Conservation (phyloP, 2,329 filamentous ascomycete species). For the Aspergillus niger region DNA sequence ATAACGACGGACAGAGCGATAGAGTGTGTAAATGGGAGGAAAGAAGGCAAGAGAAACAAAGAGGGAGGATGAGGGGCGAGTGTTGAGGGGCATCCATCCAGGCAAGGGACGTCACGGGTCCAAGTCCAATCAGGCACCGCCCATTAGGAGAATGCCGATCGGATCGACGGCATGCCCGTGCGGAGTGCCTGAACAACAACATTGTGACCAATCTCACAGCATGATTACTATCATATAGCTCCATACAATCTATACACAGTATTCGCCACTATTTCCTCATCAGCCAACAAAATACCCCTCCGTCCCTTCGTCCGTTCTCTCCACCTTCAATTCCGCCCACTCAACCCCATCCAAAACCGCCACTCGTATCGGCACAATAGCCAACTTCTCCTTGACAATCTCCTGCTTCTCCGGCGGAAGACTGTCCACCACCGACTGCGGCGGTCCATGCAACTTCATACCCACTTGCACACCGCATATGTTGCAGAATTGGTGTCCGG, state of each 20-base stretch:
- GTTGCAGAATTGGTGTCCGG: background rate
- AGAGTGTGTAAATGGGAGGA: background rate
- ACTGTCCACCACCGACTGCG: background rate
- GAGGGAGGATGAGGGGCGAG: background rate
- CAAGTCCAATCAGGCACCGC: constrained; percentile 5
- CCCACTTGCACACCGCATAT: background rate
- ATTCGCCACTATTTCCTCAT: no score
- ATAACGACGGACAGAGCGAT: background rate
- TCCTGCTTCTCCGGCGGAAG: background rate
- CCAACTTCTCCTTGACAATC: background rate
- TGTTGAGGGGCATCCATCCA: constrained; percentile 3
- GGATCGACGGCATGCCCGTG: background rate
- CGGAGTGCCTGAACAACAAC: background rate
- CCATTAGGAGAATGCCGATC: background rate
- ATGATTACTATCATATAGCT: no score
- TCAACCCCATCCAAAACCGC: background rate
- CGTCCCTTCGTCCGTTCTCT: background rate
- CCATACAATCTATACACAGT: no score
- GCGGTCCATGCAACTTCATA: background rate
- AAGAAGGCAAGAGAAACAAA: background rate
- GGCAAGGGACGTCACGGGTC: background rate
- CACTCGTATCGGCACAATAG: background rate
- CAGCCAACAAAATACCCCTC: background rate
- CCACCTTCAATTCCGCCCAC: background rate
- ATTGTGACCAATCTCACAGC: background rate